phyloP scores from a whole-genome alignment of 2,329 filamentous ascomycete species.

The Cercospora brassicicola region DNA sequence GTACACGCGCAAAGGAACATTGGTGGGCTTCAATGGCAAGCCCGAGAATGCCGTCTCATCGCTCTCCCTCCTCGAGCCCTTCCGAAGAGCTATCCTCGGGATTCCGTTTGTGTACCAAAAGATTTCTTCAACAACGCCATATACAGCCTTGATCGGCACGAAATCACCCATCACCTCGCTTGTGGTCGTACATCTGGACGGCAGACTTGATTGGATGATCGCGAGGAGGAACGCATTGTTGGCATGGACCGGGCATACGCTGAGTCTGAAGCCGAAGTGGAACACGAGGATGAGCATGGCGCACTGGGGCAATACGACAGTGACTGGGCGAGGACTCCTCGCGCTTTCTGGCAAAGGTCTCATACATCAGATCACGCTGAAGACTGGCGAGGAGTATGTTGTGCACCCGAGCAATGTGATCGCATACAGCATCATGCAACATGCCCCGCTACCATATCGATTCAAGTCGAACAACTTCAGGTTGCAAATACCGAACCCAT shows the following conservation, averaged over 20 bases:
- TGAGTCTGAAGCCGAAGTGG: slow-evolving; percentile 72
- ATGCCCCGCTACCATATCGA: slow-evolving; percentile 78
- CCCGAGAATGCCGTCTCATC: slow-evolving; percentile 90
- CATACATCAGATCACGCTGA: slow-evolving; percentile 80
- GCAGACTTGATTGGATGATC: slow-evolving; percentile 92
- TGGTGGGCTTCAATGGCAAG: slow-evolving; percentile 87
- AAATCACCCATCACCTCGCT: slow-evolving; percentile 86
- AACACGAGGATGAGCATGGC: slow-evolving; percentile 73
- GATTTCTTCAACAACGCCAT: slow-evolving; percentile 80
- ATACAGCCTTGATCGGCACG: slow-evolving; percentile 84
- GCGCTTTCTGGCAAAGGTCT: slow-evolving; percentile 85
- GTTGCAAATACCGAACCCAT: slow-evolving; percentile 73
- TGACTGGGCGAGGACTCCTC: slow-evolving; percentile 83
- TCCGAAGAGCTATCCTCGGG: slow-evolving; percentile 74
- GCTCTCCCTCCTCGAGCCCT: slow-evolving; percentile 79
- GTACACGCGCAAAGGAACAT: slow-evolving; percentile 85
- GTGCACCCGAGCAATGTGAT: slow-evolving; percentile 88
- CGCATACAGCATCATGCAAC: slow-evolving; percentile 77
- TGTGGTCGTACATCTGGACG: slow-evolving; percentile 83
- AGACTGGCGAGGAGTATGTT: slow-evolving; percentile 82
- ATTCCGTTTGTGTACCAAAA: slow-evolving; percentile 94
- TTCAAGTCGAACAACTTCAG: slow-evolving; percentile 74
- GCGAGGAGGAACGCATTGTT: slow-evolving; percentile 82
- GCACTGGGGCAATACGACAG: slow-evolving; percentile 86
- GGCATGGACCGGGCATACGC: slow-evolving; percentile 93